Evolutionary conservation across 2,329 filamentous ascomycete genomes (phyloP).

Genomic region (Trichophyton schoenleinii): DNA sequence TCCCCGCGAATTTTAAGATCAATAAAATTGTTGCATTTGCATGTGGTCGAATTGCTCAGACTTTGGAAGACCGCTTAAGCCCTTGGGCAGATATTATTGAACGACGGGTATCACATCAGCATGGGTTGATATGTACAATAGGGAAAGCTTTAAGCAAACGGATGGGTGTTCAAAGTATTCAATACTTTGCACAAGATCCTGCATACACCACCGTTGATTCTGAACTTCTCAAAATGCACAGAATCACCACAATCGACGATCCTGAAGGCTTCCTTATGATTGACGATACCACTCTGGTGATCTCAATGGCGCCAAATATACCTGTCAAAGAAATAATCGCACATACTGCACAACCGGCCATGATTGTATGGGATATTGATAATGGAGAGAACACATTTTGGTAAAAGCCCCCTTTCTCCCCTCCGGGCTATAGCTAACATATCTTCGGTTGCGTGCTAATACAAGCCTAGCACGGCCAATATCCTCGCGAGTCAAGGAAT

Average conservation of each 20-base stretch:
- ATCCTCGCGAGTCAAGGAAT: background rate
- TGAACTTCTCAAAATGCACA: constrained; percentile 12
- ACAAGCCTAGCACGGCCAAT: background rate
- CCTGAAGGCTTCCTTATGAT: constrained; percentile 27
- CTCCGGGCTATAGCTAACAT: too few species aligned
- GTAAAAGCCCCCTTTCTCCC: background rate
- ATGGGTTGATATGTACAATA: constrained; percentile 18
- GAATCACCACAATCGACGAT: constrained; percentile 18
- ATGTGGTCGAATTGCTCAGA: background rate
- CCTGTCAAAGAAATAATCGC: constrained; percentile 29
- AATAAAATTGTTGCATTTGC: constrained; percentile 10
- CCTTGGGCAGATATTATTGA: background rate
- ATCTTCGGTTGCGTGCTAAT: background rate
- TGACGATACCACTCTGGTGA: constrained; percentile 26
- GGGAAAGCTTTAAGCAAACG: constrained; percentile 10
- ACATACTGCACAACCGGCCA: constrained; percentile 25
- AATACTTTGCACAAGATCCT: constrained; percentile 20
- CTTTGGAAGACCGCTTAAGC: too few species aligned
- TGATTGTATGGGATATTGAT: constrained; percentile 19
- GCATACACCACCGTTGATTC: constrained; percentile 16
- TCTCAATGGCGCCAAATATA: constrained; percentile 23
- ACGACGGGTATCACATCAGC: constrained; percentile 12
- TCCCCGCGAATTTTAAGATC: background rate
- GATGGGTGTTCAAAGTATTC: background rate
- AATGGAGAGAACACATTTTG: background rate